phyloP scores from a whole-genome alignment of 2,329 filamentous ascomycete species.

The Pseudogymnoascus sp. region DNA sequence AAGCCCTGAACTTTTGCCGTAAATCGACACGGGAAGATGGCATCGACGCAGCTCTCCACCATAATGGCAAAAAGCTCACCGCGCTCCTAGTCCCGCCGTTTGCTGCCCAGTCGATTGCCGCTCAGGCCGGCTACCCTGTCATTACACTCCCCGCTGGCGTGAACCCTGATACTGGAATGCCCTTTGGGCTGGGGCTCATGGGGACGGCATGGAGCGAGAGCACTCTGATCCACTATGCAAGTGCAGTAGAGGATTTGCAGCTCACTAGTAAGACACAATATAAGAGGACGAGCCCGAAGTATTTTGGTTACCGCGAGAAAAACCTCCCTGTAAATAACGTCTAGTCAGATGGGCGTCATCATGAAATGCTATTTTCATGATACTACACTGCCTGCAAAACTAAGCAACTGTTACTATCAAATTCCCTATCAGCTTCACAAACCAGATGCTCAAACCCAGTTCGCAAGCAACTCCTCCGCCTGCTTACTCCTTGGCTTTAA shows the following conservation, averaged over 20 bases:
- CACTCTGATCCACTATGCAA: neutral
- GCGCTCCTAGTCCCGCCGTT: no score
- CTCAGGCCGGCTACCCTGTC: neutral
- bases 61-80: neutral
- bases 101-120: neutral
- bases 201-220: neutral
- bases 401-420: neutral
- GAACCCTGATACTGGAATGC: neutral
- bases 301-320: slow-evolving; percentile 43
- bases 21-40: neutral
- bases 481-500: neutral
- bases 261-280: slow-evolving; percentile 35
- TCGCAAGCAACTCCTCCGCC: slow-evolving; percentile 2
- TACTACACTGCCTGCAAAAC: no score
- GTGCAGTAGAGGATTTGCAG: slow-evolving; percentile 26
- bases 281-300: slow-evolving; percentile 43
- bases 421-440: neutral
- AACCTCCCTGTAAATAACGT: slow-evolving; percentile 36
- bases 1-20: neutral
- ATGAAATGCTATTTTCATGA: no score
- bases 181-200: neutral
- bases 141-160: neutral
- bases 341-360: neutral
- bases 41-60: neutral
- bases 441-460: neutral